A percentile compares a stretch with the other conserved stretches of the same genome.
Conservation (phyloP, 192 early-diverging fungal genomes). For the Backusella morwellensis region DNA sequence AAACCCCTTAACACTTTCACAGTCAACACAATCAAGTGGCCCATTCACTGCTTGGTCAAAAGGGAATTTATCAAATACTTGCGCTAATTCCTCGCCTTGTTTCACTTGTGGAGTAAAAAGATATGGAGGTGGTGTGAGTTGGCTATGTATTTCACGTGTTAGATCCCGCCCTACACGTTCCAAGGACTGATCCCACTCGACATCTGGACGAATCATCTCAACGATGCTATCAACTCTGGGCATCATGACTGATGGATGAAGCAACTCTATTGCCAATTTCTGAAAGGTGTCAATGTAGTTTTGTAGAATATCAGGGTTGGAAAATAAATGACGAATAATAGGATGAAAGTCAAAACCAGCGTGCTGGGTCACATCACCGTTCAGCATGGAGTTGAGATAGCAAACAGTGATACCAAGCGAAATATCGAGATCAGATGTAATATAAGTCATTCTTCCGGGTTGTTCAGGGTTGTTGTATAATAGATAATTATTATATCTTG, state of each 20-base stretch:
- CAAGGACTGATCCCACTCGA: background rate
- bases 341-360: conserved; percentile 8
- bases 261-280: background rate
- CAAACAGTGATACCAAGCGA: background rate
- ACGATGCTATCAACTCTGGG: background rate
- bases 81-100: too few species aligned
- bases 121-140: too few species aligned
- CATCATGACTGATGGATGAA: background rate
- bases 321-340: background rate
- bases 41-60: background rate
- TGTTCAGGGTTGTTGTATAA: background rate
- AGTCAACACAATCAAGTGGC: background rate
- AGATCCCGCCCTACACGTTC: background rate
- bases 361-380: background rate
- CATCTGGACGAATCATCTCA: background rate
- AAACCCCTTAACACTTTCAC: background rate
- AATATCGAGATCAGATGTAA: conserved; percentile 1
- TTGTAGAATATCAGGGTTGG: background rate
- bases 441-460: background rate
- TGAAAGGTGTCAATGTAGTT: background rate
- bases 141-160: background rate
- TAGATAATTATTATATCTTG: background rate
- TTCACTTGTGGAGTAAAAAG: too few species aligned
- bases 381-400: background rate
- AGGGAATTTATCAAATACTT: too few species aligned